phyloP scores from a whole-genome alignment of 176 grass and related monocot species.

The Avena atlantica region DNA sequence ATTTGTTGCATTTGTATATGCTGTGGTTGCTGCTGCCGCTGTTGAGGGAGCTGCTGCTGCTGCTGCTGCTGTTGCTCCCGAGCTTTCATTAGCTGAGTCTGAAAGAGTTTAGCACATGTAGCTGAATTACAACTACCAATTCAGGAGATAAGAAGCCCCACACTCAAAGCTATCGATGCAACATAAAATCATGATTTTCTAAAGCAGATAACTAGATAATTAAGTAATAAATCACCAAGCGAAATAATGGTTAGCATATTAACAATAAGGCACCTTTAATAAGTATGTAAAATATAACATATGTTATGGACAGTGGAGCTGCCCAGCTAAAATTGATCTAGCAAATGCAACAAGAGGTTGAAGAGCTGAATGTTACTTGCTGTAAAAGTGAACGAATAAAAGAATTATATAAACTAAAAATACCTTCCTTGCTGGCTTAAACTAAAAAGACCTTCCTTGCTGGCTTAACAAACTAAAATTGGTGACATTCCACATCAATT shows the following conservation, averaged over 20 bases:
- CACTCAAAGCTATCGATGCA: constrained; percentile 25
- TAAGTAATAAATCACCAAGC: constrained; percentile 4
- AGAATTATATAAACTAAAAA: constrained; percentile 2
- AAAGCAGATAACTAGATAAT: constrained; percentile 4
- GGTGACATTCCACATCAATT: neutral
- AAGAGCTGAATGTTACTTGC: constrained; percentile 4
- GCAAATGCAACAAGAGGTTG: constrained; percentile 17
- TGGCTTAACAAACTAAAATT: constrained; percentile 1
- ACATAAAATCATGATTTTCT: neutral
- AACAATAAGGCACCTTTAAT: neutral
- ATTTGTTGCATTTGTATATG: constrained; percentile 81
- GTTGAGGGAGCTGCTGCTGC: constrained; percentile 40
- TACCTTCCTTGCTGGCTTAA: neutral
- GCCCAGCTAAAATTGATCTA: constrained; percentile 10
- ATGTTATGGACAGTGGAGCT: constrained; percentile 2
- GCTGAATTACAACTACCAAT: constrained; percentile 31
- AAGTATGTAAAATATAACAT: constrained; percentile 24
- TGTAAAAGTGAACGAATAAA: neutral
- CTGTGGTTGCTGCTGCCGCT: constrained; percentile 70
- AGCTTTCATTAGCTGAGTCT: constrained; percentile 95
- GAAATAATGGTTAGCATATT: neutral
- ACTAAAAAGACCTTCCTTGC: neutral
- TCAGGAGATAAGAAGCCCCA: neutral
- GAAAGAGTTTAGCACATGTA: constrained; percentile 31
- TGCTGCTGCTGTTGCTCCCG: constrained; percentile 81